A percentile compares a stretch with the other conserved stretches of the same genome.
Evolutionary conservation across 1,139 yeast species (phyloP).

Genomic region (Diutina scorzettiae): DNA sequence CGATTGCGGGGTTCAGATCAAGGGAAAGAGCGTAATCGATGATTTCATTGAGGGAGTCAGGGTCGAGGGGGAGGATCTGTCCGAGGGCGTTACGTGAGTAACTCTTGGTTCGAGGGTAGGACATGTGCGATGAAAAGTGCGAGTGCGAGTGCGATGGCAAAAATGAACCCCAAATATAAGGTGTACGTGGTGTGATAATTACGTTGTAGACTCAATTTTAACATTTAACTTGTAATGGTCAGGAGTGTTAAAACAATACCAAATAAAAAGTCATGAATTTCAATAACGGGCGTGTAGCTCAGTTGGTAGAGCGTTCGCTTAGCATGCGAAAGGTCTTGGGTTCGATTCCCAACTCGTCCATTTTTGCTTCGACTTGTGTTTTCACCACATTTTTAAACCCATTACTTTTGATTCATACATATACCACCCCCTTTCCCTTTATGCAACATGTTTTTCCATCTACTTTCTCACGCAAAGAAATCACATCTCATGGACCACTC

Average conservation of each 20-base stretch:
- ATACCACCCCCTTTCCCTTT: neutral
- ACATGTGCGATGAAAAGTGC: neutral
- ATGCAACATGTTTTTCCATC: neutral
- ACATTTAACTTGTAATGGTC: neutral
- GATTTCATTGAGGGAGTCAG: slow-evolving; percentile 21
- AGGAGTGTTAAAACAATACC: neutral
- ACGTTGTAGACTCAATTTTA: neutral
- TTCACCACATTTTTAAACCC: no score
- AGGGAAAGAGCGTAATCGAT: slow-evolving; percentile 35
- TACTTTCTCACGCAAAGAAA: neutral
- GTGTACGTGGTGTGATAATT: neutral
- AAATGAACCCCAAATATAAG: neutral
- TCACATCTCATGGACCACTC: no score
- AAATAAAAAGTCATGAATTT: neutral
- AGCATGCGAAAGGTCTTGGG: no score
- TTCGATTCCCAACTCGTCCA: no score
- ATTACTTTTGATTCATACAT: neutral
- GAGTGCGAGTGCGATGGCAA: neutral
- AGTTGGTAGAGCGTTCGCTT: neutral
- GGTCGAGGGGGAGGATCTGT: slow-evolving; percentile 34
- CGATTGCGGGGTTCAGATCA: slow-evolving; percentile 29
- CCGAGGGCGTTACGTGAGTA: slow-evolving; percentile 23
- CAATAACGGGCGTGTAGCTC: neutral
- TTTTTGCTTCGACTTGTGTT: no score
- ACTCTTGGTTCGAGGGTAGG: slow-evolving; percentile 13